Conservation (phyloP, 2,329 filamentous ascomycete genomes). For the Talaromyces amestolkiae region DNA sequence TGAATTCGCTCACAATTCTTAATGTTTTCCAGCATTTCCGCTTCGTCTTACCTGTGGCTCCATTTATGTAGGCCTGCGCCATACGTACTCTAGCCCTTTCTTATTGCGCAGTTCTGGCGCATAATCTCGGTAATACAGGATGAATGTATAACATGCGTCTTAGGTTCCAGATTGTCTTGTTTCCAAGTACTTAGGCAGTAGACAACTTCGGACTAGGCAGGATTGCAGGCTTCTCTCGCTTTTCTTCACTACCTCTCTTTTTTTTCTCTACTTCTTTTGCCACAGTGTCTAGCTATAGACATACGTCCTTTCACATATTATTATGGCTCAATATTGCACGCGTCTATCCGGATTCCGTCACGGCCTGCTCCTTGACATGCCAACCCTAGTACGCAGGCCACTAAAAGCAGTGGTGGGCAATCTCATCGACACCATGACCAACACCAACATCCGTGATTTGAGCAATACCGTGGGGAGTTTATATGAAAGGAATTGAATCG, state of each 20-base stretch:
- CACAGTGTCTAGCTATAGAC: not conserved
- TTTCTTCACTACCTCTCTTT: not conserved
- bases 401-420: too few species aligned
- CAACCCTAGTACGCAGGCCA: too few species aligned
- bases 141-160: not conserved
- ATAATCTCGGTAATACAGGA: not conserved
- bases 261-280: not conserved
- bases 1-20: not conserved
- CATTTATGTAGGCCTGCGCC: not conserved
- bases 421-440: too few species aligned
- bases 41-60: not conserved
- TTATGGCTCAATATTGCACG: too few species aligned
- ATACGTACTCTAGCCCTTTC: not conserved
- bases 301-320: not conserved
- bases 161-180: not conserved
- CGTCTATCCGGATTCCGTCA: too few species aligned
- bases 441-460: too few species aligned
- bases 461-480: too few species aligned
- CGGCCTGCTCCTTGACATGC: too few species aligned
- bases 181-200: not conserved
- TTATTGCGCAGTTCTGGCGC: not conserved
- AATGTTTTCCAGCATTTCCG: not conserved
- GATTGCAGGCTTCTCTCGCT: not conserved
- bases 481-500: too few species aligned
- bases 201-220: not conserved